These are phyloP conservation scores for Coemansia sp. DNA, from an alignment of 192 early-diverging fungal species.

Conservation along the genomic window DNA sequence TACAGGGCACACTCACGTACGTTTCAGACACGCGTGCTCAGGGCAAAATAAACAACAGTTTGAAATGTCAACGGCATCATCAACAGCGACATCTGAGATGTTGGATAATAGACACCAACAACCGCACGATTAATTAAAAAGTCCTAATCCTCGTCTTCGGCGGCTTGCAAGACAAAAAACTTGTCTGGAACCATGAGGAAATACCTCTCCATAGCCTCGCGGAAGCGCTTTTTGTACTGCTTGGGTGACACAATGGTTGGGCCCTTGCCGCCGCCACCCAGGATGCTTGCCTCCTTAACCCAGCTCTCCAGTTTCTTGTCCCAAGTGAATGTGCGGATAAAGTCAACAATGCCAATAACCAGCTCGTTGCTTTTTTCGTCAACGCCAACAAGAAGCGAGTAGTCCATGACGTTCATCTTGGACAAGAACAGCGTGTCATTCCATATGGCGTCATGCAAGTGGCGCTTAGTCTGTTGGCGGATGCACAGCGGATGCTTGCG, in stretches of 20 bases:
- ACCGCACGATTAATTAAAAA: too few species aligned
- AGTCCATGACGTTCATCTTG: conserved; percentile 97
- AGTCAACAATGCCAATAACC: conserved; percentile 98
- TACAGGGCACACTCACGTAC: neutral
- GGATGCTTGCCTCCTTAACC: conserved; percentile 91
- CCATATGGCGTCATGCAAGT: conserved; percentile 78
- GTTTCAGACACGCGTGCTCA: neutral
- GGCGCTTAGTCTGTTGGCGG: conserved; percentile 82
- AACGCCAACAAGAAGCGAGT: conserved; percentile 92
- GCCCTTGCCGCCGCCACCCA: conserved; percentile 87
- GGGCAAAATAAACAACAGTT: neutral
- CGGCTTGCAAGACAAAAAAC: conserved; percentile 25
- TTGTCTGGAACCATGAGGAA: conserved; percentile 85
- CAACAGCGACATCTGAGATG: too few species aligned
- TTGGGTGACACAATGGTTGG: conserved; percentile 96
- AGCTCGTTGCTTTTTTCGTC: conserved; percentile 82
- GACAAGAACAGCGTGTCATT: conserved; percentile 95
- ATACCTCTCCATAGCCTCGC: conserved; percentile 89
- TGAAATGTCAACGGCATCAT: neutral
- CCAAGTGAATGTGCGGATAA: conserved; percentile 97
- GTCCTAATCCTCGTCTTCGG: conserved; percentile 16
- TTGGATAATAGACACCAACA: too few species aligned
- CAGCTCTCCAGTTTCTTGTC: conserved; percentile 98
- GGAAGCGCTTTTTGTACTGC: conserved; percentile 90
- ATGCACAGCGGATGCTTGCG: conserved; percentile 88